A percentile compares a stretch with the other conserved stretches of the same genome.
Conservation (phyloP, 176 grass and related monocot species). For the Oryza brachyantha region DNA sequence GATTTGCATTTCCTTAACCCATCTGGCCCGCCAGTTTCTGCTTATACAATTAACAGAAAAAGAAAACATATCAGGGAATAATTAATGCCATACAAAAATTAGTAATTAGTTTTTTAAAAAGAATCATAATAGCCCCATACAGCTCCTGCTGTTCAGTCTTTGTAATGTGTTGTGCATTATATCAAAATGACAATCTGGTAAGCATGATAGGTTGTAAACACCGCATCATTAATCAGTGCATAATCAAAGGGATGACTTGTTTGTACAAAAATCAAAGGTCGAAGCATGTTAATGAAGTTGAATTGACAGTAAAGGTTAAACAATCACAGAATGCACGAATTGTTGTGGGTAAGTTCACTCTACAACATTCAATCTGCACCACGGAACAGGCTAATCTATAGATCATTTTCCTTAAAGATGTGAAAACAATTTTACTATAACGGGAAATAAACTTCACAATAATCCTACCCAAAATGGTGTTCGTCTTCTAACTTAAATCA, state of each 20-base stretch:
- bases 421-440: background rate
- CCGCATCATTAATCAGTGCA: slow-evolving; percentile 3
- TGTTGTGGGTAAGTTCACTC: background rate
- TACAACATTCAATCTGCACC: background rate
- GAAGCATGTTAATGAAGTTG: background rate
- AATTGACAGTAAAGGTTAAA: background rate
- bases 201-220: background rate
- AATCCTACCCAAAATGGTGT: background rate
- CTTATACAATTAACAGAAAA: too few species aligned
- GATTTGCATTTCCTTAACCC: slow-evolving; percentile 59
- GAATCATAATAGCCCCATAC: background rate
- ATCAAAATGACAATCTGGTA: background rate
- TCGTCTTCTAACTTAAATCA: background rate
- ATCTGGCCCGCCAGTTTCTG: slow-evolving; percentile 31
- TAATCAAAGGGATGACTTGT: background rate
- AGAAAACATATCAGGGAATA: too few species aligned
- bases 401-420: background rate
- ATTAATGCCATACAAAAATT: too few species aligned
- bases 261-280: background rate
- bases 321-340: background rate
- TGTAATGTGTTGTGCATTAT: background rate
- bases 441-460: background rate
- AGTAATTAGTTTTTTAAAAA: too few species aligned
- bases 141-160: background rate
- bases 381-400: background rate